These are phyloP conservation scores for Alternaria dauci DNA, from an alignment of 2,329 filamentous ascomycete genomes.

Conservation along the genomic window DNA sequence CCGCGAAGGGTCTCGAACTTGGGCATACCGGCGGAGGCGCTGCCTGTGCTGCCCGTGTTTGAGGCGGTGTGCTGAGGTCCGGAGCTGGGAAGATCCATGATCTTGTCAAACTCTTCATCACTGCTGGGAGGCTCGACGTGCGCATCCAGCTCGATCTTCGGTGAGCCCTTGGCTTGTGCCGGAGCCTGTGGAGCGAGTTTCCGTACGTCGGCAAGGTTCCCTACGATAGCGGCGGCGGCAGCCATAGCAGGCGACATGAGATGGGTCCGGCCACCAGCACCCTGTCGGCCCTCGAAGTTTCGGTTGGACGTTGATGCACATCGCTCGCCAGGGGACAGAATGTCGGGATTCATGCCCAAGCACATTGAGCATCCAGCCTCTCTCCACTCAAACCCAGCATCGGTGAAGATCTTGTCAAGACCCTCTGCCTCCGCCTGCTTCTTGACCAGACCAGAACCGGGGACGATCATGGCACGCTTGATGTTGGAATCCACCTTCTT, in stretches of 20 bases:
- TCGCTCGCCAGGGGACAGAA: conserved; percentile 88
- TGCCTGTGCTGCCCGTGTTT: conserved; percentile 54
- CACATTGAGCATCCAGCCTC: conserved; percentile 99
- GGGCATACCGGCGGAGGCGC: conserved; percentile 71
- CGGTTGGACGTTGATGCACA: conserved; percentile 96
- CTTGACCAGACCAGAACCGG: conserved; percentile 94
- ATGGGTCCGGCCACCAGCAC: conserved; percentile 88
- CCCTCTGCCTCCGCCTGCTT: conserved; percentile 89
- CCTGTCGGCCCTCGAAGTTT: conserved; percentile 97
- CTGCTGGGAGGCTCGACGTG: conserved; percentile 65
- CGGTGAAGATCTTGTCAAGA: conserved; percentile 88
- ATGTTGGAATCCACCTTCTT: conserved; percentile 87
- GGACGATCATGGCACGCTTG: conserved; percentile 95
- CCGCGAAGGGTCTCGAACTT: conserved; percentile 87
- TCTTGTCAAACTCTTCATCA: conserved; percentile 70
- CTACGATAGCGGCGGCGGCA: conserved; percentile 86
- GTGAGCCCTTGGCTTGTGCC: conserved; percentile 58
- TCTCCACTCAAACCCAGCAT: conserved; percentile 96
- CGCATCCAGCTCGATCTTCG: conserved; percentile 67
- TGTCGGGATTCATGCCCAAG: conserved; percentile 98
- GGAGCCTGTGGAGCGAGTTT: conserved; percentile 68
- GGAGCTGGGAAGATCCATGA: conserved; percentile 66
- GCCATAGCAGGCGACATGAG: conserved; percentile 98
- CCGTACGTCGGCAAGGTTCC: conserved; percentile 90
- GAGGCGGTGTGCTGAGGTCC: conserved; percentile 73